These are phyloP conservation scores for Sclerotinia subarctica DNA, from an alignment of 2,329 filamentous ascomycete species.

Conservation along the genomic window DNA sequence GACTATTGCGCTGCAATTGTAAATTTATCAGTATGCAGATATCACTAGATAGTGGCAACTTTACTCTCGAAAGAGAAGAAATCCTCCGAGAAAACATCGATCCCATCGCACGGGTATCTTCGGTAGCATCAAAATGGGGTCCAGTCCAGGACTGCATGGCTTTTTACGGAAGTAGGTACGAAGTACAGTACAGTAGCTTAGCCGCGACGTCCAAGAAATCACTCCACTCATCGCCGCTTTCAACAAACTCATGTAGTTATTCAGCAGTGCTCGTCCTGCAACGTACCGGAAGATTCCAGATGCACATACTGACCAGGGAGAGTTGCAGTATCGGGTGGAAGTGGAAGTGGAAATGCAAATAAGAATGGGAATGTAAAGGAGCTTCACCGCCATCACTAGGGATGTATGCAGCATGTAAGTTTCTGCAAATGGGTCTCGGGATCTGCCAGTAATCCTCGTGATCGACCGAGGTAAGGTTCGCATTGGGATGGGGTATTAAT, in stretches of 20 bases:
- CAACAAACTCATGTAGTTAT: background rate
- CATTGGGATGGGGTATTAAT: slow-evolving; percentile 4
- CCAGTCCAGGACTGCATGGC: background rate
- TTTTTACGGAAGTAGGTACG: slow-evolving; percentile 1
- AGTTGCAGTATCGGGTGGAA: background rate
- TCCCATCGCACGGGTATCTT: background rate
- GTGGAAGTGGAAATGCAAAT: background rate
- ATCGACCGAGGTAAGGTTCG: slow-evolving; percentile 8
- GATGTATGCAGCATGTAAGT: slow-evolving; percentile 5
- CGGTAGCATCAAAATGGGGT: slow-evolving; percentile 1
- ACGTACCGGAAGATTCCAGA: background rate
- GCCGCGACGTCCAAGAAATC: background rate
- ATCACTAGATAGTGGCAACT: slow-evolving; percentile 11
- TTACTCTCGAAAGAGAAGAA: background rate
- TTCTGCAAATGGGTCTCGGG: slow-evolving; percentile 5
- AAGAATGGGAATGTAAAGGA: background rate
- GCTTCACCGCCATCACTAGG: slow-evolving; percentile 14
- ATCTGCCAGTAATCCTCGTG: slow-evolving; percentile 14
- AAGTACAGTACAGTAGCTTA: slow-evolving; percentile 3
- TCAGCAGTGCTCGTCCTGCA: background rate
- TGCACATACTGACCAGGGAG: background rate
- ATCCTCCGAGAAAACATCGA: background rate
- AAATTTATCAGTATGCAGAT: slow-evolving; percentile 3
- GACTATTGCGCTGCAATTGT: background rate
- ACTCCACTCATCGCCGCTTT: slow-evolving; percentile 4